These are phyloP conservation scores for Waitea zeae DNA, from an alignment of 1,284 basidiomycete species.

Conservation along the genomic window DNA sequence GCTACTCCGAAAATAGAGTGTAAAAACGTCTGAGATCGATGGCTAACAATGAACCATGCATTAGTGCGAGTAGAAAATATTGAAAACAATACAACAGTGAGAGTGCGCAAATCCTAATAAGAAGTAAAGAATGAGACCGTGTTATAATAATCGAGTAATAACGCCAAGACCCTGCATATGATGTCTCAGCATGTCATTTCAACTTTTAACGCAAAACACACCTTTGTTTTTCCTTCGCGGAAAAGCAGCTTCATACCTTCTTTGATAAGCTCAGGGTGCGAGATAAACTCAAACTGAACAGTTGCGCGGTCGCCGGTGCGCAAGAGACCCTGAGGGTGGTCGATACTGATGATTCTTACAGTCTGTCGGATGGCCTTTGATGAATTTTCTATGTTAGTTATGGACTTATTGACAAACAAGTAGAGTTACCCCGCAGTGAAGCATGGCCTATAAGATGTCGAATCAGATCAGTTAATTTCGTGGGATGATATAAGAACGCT, in stretches of 20 bases:
- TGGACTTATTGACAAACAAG: not conserved
- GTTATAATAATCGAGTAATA: too few relatives aligned
- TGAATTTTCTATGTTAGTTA: not conserved
- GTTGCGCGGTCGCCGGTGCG: conserved; percentile 84
- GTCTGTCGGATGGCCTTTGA: conserved; percentile 73
- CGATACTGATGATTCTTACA: conserved; percentile 76
- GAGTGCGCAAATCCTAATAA: too few relatives aligned
- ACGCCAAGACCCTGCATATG: not conserved
- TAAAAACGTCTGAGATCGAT: too few relatives aligned
- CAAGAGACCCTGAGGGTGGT: conserved; percentile 73
- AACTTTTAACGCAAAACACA: too few relatives aligned
- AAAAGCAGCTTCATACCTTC: conserved; percentile 85
- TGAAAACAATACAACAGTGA: too few relatives aligned
- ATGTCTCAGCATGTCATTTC: too few relatives aligned
- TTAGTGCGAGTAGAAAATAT: too few relatives aligned
- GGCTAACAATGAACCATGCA: too few relatives aligned
- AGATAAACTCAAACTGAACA: conserved; percentile 83
- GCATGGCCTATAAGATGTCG: too few relatives aligned
- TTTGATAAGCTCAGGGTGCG: conserved; percentile 81
- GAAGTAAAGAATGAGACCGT: too few relatives aligned
- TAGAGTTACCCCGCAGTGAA: conserved; percentile 60
- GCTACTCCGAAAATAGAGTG: too few relatives aligned
- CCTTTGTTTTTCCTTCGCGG: conserved; percentile 88
- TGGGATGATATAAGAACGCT: conserved; percentile 8
- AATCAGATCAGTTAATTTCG: too few relatives aligned